phyloP scores from a whole-genome alignment of 345 rosid genomes.

The Eutrema yunnanense region DNA sequence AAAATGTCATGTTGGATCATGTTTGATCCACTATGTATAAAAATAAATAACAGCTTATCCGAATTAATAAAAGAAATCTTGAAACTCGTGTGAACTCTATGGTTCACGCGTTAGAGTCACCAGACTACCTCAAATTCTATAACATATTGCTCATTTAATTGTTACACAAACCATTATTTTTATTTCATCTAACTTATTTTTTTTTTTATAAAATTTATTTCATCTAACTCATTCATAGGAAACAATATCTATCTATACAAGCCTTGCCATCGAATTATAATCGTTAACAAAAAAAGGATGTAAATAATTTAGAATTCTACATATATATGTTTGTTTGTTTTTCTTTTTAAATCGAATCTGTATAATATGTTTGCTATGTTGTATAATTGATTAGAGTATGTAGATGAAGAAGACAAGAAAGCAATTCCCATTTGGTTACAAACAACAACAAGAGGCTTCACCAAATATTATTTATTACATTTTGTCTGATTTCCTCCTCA shows the following conservation, averaged over 20 bases:
- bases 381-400: not conserved
- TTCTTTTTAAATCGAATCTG: too few relatives aligned
- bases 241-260: not conserved
- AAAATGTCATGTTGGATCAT: not conserved
- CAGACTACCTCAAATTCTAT: constrained; percentile 4
- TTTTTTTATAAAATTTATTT: too few relatives aligned
- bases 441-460: constrained; percentile 9
- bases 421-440: constrained; percentile 11
- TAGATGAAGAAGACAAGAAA: constrained; percentile 11
- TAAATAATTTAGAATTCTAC: not conserved
- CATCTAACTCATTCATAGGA: not conserved
- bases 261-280: not conserved
- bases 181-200: not conserved
- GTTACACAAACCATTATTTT: not conserved
- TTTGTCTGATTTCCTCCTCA: not conserved
- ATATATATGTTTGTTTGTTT: too few relatives aligned
- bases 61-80: constrained; percentile 7
- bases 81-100: constrained; percentile 22
- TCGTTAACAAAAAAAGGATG: not conserved
- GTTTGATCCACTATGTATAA: constrained; percentile 10
- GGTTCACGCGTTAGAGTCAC: constrained; percentile 21
- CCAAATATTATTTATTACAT: constrained; percentile 4
- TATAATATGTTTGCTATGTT: not conserved
- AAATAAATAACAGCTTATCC: not conserved
- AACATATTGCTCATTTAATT: not conserved